A percentile compares a stretch with the other conserved stretches of the same genome.
Evolutionary conservation across 2,329 filamentous ascomycete species (phyloP).

Genomic region (Fusarium sororula): DNA sequence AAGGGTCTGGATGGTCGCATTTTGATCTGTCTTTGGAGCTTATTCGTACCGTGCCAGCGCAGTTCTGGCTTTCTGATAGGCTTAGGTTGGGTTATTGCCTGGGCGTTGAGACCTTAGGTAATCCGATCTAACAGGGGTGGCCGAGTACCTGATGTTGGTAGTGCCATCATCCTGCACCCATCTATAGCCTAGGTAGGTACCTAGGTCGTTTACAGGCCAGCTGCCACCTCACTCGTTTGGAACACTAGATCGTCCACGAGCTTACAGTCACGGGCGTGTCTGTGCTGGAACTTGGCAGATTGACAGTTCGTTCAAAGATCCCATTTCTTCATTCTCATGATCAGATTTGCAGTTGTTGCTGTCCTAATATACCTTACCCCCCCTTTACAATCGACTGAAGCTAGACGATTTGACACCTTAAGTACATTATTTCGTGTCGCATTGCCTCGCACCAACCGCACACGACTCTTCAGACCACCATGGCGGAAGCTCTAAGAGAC

Average conservation of each 20-base stretch:
- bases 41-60: conserved; percentile 1
- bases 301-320: not conserved
- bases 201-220: conserved; percentile 1
- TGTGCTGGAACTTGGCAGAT: not conserved
- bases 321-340: not conserved
- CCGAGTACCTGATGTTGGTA: not conserved
- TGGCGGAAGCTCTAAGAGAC: conserved; percentile 51
- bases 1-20: conserved; percentile 18
- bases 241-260: conserved; percentile 5
- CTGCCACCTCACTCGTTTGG: conserved; percentile 33
- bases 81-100: not conserved
- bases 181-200: not conserved
- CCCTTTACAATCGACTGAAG: not conserved
- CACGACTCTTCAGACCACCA: conserved; percentile 22
- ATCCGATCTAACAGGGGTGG: conserved; percentile 7
- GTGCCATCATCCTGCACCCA: conserved; percentile 19
- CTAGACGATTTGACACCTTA: not conserved
- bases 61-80: not conserved
- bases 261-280: not conserved
- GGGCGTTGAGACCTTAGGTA: conserved; percentile 16
- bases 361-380: not conserved
- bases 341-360: not conserved
- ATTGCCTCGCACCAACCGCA: not conserved
- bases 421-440: not conserved
- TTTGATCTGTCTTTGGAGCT: conserved; percentile 5